These are phyloP conservation scores for Naganishia vaughanmartiniae DNA, from an alignment of 768 basidiomycete genomes.

Conservation along the genomic window DNA sequence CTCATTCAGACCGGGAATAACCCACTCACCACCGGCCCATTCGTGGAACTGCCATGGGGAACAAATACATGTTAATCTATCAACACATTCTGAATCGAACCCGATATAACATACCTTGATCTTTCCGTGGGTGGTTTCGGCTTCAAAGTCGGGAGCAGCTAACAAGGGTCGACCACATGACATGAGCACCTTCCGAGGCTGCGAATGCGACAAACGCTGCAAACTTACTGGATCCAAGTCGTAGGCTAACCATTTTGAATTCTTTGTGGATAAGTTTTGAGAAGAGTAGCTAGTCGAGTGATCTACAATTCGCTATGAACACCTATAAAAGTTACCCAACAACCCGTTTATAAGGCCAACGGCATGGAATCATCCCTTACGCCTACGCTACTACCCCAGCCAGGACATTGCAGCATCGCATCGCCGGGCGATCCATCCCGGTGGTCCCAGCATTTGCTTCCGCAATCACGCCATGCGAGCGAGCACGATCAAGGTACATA, in stretches of 20 bases:
- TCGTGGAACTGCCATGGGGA: slow-evolving; percentile 61
- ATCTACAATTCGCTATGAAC: too few relatives aligned
- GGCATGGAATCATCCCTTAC: too few relatives aligned
- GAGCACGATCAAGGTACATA: too few relatives aligned
- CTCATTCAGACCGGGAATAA: background rate
- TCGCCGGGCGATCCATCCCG: too few relatives aligned
- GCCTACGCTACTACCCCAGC: too few relatives aligned
- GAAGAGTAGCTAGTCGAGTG: too few relatives aligned
- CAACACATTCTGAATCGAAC: background rate
- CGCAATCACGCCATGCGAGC: too few relatives aligned
- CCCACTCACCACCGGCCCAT: slow-evolving; percentile 63
- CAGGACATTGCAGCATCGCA: too few relatives aligned
- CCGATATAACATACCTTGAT: slow-evolving; percentile 64
- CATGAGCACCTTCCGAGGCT: slow-evolving; percentile 48
- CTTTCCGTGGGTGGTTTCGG: slow-evolving; percentile 76
- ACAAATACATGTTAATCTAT: background rate
- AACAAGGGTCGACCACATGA: too few relatives aligned
- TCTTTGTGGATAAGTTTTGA: background rate
- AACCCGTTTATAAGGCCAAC: too few relatives aligned
- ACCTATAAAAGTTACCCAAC: too few relatives aligned
- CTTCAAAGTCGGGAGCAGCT: slow-evolving; percentile 78
- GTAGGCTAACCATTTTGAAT: slow-evolving; percentile 30
- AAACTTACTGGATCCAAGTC: slow-evolving; percentile 29
- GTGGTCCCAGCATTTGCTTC: too few relatives aligned
- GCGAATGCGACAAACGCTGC: background rate